Evolutionary conservation across 2,329 filamentous ascomycete genomes (phyloP).

Genomic region (Knufia fluminis): DNA sequence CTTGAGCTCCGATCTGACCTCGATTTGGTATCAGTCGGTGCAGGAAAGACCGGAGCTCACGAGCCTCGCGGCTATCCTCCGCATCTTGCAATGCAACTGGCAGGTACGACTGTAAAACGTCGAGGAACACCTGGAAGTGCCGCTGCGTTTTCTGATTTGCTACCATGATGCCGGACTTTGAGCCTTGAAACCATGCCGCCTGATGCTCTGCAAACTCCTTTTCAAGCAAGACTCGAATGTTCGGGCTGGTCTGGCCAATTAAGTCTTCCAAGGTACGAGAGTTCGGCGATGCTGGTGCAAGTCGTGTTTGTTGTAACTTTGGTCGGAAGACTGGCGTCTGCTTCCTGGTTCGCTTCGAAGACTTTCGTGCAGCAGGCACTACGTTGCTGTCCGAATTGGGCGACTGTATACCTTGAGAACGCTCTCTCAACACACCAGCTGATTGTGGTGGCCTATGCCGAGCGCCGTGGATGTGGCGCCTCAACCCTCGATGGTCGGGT

Average conservation of each 20-base stretch:
- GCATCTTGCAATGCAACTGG: constrained; percentile 4
- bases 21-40: constrained; percentile 9
- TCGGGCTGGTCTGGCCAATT: background rate
- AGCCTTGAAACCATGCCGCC: constrained; percentile 7
- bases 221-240: constrained; percentile 1
- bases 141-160: constrained; percentile 1
- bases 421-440: background rate
- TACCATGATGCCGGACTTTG: background rate
- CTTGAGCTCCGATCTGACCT: constrained; percentile 6
- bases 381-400: background rate
- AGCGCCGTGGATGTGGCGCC: background rate
- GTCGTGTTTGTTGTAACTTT: background rate
- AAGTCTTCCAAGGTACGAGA: background rate
- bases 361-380: background rate
- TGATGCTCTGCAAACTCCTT: constrained; percentile 6
- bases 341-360: background rate
- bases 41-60: constrained; percentile 4
- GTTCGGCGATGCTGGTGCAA: background rate
- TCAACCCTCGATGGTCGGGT: background rate
- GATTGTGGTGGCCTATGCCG: background rate
- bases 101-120: constrained; percentile 5
- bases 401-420: background rate
- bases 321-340: constrained; percentile 1
- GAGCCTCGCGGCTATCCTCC: background rate
- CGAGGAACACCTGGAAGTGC: constrained; percentile 4